Conservation (phyloP, 2,329 filamentous ascomycete species). For the Davidsoniella australis region DNA sequence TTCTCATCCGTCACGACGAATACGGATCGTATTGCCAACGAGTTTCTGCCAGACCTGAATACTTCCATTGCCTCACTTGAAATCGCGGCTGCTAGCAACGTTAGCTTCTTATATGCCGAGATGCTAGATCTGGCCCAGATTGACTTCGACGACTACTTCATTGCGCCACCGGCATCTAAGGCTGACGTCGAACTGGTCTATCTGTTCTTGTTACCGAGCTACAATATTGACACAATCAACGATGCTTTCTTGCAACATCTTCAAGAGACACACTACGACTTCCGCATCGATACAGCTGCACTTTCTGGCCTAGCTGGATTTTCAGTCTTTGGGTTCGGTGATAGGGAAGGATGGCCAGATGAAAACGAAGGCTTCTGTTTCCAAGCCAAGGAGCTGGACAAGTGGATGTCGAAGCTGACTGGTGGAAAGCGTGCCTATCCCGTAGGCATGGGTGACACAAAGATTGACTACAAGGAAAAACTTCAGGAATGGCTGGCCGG, state of each 20-base stretch:
- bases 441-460: constrained; percentile 73
- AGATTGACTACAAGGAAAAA: constrained; percentile 48
- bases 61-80: constrained; percentile 32
- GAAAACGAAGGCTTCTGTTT: constrained; percentile 85
- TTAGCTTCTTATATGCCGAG: constrained; percentile 37
- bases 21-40: constrained; percentile 56
- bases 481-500: constrained; percentile 66
- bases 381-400: constrained; percentile 78
- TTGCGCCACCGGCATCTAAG: constrained; percentile 48
- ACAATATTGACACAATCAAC: constrained; percentile 88
- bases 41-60: constrained; percentile 40
- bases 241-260: constrained; percentile 77
- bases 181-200: constrained; percentile 55
- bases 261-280: constrained; percentile 87
- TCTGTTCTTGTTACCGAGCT: constrained; percentile 69
- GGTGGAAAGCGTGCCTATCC: constrained; percentile 74
- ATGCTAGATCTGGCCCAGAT: constrained; percentile 67
- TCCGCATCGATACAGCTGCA: constrained; percentile 81
- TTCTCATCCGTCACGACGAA: constrained; percentile 77
- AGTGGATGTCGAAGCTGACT: constrained; percentile 93
- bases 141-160: constrained; percentile 87
- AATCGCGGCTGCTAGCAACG: constrained; percentile 13
- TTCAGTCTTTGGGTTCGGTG: constrained; percentile 85
- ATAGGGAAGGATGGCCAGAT: constrained; percentile 79
- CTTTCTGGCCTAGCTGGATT: constrained; percentile 65